A percentile compares a stretch with the other conserved stretches of the same genome.
Conservation (phyloP, 768 basidiomycete species). For the Auriculariales sp. region DNA sequence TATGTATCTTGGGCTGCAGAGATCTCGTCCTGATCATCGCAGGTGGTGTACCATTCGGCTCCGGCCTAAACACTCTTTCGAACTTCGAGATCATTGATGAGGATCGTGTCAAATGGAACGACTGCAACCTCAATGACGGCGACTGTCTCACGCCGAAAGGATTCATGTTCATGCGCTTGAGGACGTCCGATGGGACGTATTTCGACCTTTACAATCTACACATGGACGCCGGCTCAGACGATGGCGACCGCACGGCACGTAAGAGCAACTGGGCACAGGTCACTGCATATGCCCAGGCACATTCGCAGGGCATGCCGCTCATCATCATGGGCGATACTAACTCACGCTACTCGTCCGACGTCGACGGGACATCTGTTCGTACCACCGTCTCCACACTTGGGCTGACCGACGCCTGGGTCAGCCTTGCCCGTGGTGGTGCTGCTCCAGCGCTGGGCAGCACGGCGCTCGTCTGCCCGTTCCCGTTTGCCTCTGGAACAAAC, state of each 20-base stretch:
- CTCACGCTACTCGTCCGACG: conserved; percentile 18
- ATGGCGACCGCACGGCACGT: conserved; percentile 19
- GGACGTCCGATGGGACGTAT: conserved; percentile 19
- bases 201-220: conserved; percentile 26
- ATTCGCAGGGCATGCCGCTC: conserved; percentile 21
- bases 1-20: no score
- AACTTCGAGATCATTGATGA: conserved; percentile 21
- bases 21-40: no score
- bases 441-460: conserved; percentile 15
- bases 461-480: conserved; percentile 17
- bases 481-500: no score
- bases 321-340: conserved; percentile 27
- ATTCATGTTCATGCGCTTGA: conserved; percentile 22
- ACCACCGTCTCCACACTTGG: conserved; percentile 12
- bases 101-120: conserved; percentile 17
- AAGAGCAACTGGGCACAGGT: conserved; percentile 21
- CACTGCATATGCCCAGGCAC: conserved; percentile 13
- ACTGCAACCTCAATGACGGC: conserved; percentile 14
- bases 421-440: conserved; percentile 13
- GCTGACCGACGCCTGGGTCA: conserved; percentile 20
- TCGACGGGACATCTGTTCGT: conserved; percentile 14
- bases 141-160: conserved; percentile 27
- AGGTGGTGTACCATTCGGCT: conserved; percentile 19
- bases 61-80: conserved; percentile 24
- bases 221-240: conserved; percentile 21